Evolutionary conservation across 2,329 filamentous ascomycete genomes (phyloP), one percentile per base, ranked within the genome.

Genomic region (Aureobasidium mangrovei): DNA sequence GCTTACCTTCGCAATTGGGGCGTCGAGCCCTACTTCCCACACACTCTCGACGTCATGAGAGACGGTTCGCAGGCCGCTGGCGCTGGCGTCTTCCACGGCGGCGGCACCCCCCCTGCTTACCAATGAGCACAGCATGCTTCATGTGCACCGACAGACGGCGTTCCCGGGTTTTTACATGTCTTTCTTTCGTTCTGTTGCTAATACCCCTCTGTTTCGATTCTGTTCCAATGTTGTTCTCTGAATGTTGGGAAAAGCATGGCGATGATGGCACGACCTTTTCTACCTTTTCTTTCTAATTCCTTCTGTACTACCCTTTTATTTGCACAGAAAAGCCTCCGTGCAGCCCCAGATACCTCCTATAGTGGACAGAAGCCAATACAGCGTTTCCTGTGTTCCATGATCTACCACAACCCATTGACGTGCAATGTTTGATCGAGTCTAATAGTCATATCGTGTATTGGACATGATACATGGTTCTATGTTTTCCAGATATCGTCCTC

Each of bases 1-100:
- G 70, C 67, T 38, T 78, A 77, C 57, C 66, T 79, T 41, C 66
- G 72, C 58, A 76, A 75, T 33, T 77, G 74, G 63, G 76, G 76
- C 43, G 70, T 79, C 27, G 74, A 78, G 64, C 73, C 74, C 4
- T 79, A 79, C 63, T 79, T 79, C 63, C 74, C 76, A 4, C 64
- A 68, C 27, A 77, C 75, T 12, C 67, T 78, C 28, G 74, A 77
- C 32, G 68, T 73, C 28, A 78, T 79, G 76, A 59, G 65, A 8
- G 65, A 65, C 31, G 66, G 66, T 10, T 60, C 60, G 18, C 18
- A 18, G 18, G 26, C 33, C 18, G 43, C 53, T 32, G 54, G 54
- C 8, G 32, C 38, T 28, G 38, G 28, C 28, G 49, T 42, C n/a
- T 38, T 36, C 9, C 48, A 53, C 31, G 57, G 57, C 12, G 57